Percentiles rank a stretch among this genome's conserved stretches.
phyloP scores from a whole-genome alignment of 495 filamentous ascomycete species.

The Rostrohypoxylon terebratum region DNA sequence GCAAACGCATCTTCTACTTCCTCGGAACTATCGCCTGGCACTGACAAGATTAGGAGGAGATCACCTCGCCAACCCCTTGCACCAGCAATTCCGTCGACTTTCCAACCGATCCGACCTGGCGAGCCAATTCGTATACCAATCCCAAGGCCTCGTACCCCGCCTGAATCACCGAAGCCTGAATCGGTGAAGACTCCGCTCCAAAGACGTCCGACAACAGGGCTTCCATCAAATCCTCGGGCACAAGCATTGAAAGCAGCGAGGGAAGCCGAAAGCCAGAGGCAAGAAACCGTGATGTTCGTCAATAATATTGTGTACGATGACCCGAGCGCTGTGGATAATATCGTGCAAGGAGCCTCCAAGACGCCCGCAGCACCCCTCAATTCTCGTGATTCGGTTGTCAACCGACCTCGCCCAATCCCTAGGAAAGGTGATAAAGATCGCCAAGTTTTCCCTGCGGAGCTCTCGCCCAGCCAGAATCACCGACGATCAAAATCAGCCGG shows the following conservation, averaged over 20 bases:
- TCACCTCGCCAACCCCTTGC: conserved; percentile 52
- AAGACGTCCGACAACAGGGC: conserved; percentile 60
- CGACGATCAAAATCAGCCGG: conserved; percentile 60
- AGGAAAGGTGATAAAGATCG: conserved; percentile 56
- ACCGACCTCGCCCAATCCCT: conserved; percentile 65
- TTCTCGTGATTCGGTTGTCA: conserved; percentile 56
- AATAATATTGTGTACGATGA: conserved; percentile 65
- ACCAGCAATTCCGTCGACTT: conserved; percentile 37
- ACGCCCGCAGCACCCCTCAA: conserved; percentile 39
- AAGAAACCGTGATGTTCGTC: conserved; percentile 64
- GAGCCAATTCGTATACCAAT: conserved; percentile 50
- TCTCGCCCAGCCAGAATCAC: conserved; percentile 51
- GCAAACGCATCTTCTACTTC: conserved; percentile 52
- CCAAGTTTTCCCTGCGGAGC: conserved; percentile 57
- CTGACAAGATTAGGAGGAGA: conserved; percentile 56
- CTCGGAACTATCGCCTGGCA: conserved; percentile 59
- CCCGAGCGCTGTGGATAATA: conserved; percentile 57
- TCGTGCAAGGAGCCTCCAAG: conserved; percentile 56
- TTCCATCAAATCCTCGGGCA: conserved; percentile 63
- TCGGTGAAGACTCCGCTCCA: conserved; percentile 57
- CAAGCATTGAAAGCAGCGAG: conserved; percentile 51
- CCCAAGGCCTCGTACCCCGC: conserved; percentile 39
- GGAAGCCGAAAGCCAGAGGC: conserved; percentile 48
- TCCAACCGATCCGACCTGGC: conserved; percentile 43
- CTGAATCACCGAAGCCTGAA: conserved; percentile 44